These are phyloP conservation scores for Dorcoceras hygrometricum DNA, from an alignment of 257 asterid species.

Conservation along the genomic window DNA sequence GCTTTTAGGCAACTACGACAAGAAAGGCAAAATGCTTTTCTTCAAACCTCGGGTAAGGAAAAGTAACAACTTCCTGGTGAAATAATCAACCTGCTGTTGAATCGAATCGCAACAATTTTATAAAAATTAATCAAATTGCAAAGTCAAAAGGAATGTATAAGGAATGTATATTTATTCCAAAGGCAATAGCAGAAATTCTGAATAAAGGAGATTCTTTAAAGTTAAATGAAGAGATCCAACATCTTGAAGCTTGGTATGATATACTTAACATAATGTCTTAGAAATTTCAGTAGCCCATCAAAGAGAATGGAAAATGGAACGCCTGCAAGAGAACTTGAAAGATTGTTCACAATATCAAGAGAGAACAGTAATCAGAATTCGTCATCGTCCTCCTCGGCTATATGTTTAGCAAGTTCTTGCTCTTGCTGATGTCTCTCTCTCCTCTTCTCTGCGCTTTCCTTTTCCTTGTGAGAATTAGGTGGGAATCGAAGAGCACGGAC, in stretches of 20 bases:
- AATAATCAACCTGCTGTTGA: background rate
- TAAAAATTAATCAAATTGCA: background rate
- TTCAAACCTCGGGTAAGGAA: background rate
- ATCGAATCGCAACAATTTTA: background rate
- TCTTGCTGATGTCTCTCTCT: slow-evolving; percentile 72
- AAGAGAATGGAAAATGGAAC: slow-evolving; percentile 19
- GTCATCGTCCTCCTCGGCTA: slow-evolving; percentile 70
- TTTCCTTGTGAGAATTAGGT: slow-evolving; percentile 57
- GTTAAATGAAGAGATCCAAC: background rate
- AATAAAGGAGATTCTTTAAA: background rate
- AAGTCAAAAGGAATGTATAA: no score
- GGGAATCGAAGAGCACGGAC: slow-evolving; percentile 74
- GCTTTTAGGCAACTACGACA: background rate
- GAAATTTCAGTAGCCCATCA: background rate
- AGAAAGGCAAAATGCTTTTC: background rate
- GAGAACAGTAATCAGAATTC: slow-evolving; percentile 39
- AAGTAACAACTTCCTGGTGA: background rate
- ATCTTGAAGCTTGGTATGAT: background rate
- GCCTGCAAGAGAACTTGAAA: slow-evolving; percentile 9
- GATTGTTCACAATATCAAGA: slow-evolving; percentile 4
- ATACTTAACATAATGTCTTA: background rate
- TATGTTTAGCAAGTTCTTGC: slow-evolving; percentile 74
- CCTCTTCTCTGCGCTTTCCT: slow-evolving; percentile 61
- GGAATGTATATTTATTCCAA: no score
- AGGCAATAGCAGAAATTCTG: background rate